A percentile compares a stretch with the other conserved stretches of the same genome.
Conservation (phyloP, 2,329 filamentous ascomycete genomes). For the Cephalotrichum gorgonifer region DNA sequence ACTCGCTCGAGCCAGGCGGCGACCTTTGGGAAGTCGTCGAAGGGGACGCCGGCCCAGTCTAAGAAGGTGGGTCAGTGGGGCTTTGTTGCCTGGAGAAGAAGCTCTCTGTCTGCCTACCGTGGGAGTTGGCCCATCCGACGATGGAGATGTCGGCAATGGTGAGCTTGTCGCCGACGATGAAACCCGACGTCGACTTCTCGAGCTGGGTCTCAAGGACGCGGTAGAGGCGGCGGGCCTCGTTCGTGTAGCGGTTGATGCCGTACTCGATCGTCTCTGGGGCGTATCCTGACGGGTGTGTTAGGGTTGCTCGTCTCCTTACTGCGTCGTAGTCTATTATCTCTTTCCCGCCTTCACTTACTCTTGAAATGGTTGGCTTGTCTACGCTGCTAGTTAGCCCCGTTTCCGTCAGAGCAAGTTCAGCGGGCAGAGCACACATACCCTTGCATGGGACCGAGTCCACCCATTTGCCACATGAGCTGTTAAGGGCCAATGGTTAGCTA, state of each 20-base stretch:
- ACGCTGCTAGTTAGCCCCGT: constrained; percentile 4
- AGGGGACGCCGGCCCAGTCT: constrained; percentile 39
- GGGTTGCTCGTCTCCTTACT: too few species aligned
- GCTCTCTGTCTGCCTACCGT: constrained; percentile 24
- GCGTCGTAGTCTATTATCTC: too few species aligned
- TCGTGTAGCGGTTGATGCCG: constrained; percentile 70
- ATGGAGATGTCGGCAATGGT: constrained; percentile 72
- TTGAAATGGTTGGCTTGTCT: constrained; percentile 73
- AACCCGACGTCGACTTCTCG: constrained; percentile 40
- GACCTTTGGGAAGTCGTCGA: constrained; percentile 65
- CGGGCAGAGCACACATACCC: constrained; percentile 24
- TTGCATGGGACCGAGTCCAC: constrained; percentile 74
- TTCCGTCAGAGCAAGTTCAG: background rate
- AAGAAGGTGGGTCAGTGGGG: background rate
- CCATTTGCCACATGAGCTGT: constrained; percentile 63
- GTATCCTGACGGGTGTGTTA: too few species aligned
- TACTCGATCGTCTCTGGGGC: constrained; percentile 76
- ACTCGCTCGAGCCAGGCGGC: constrained; percentile 70
- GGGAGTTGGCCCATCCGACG: constrained; percentile 64
- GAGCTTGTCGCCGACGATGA: constrained; percentile 55
- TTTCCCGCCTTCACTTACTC: constrained; percentile 28
- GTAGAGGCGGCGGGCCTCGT: constrained; percentile 77
- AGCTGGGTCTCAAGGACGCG: constrained; percentile 66
- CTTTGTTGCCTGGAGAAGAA: background rate
- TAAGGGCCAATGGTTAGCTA: too few species aligned